Conservation (phyloP, 441 rosid genomes). For the Melastoma candidum region DNA sequence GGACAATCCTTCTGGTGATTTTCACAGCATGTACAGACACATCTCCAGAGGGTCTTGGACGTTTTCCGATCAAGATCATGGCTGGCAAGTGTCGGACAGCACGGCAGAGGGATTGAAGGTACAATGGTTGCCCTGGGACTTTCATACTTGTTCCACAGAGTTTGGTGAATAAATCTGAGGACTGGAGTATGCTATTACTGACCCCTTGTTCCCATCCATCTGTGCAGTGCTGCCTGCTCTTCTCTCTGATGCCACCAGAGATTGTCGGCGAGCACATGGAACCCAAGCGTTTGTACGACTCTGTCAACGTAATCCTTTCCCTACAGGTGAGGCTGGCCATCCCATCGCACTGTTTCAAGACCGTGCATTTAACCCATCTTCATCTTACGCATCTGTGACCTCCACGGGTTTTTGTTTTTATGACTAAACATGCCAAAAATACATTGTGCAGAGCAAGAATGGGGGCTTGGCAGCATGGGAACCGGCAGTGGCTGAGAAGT, state of each 20-base stretch:
- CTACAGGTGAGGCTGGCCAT: conserved; percentile 29
- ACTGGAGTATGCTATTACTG: background rate
- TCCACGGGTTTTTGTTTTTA: too few relatives aligned
- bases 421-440: background rate
- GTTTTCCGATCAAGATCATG: conserved; percentile 42
- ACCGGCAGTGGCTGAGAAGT: conserved; percentile 49
- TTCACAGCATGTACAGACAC: conserved; percentile 17
- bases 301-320: conserved; percentile 61
- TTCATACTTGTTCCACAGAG: background rate
- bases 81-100: conserved; percentile 47
- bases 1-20: conserved; percentile 34
- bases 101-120: conserved; percentile 10
- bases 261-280: conserved; percentile 56
- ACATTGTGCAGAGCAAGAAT: conserved; percentile 41
- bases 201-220: background rate
- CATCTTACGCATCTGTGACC: too few relatives aligned
- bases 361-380: too few relatives aligned
- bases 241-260: conserved; percentile 55
- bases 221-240: conserved; percentile 55
- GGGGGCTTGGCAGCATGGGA: conserved; percentile 78
- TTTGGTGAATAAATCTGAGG: too few relatives aligned
- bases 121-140: background rate
- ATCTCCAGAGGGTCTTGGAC: conserved; percentile 21
- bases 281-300: conserved; percentile 34
- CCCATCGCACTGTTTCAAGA: background rate